These are phyloP conservation scores for Spathaspora arborariae DNA, from an alignment of 805 yeast species.

Conservation along the genomic window DNA sequence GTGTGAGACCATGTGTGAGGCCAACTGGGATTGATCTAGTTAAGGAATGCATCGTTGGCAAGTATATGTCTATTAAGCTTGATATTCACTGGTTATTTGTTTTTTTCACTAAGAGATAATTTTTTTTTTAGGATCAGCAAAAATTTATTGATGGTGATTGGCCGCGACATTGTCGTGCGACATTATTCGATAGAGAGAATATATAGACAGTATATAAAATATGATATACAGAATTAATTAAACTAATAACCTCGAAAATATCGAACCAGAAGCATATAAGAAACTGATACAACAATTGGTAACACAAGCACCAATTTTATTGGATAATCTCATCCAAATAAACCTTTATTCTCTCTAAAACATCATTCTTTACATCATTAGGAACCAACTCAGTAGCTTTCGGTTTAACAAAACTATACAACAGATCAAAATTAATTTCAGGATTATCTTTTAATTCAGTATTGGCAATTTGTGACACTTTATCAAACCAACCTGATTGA, in stretches of 20 bases:
- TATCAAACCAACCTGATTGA: slow-evolving; percentile 84
- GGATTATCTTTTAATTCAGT: slow-evolving; percentile 32
- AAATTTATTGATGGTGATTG: slow-evolving; percentile 31
- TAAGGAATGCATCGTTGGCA: slow-evolving; percentile 1
- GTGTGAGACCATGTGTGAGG: neutral
- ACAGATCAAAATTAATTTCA: slow-evolving; percentile 42
- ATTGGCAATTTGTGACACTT: slow-evolving; percentile 57
- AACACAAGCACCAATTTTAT: neutral
- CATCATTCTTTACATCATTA: slow-evolving; percentile 54
- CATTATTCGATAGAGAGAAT: neutral
- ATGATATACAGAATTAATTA: neutral
- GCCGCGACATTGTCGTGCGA: slow-evolving; percentile 17
- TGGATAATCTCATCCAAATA: slow-evolving; percentile 49
- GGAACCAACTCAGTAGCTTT: slow-evolving; percentile 73
- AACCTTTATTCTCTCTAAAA: slow-evolving; percentile 53
- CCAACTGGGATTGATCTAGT: slow-evolving; percentile 1
- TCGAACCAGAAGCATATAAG: neutral
- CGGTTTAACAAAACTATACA: slow-evolving; percentile 54
- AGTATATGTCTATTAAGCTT: slow-evolving; percentile 2
- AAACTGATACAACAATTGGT: neutral
- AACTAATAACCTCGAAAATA: neutral
- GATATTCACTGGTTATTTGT: neutral
- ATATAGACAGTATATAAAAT: neutral
- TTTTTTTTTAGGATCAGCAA: slow-evolving; percentile 26
- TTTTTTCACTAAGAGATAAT: slow-evolving; percentile 1